Base-by-base conservation (phyloP, 371 early-diverging fungal species). In the Mortierella sp. region DNA sequence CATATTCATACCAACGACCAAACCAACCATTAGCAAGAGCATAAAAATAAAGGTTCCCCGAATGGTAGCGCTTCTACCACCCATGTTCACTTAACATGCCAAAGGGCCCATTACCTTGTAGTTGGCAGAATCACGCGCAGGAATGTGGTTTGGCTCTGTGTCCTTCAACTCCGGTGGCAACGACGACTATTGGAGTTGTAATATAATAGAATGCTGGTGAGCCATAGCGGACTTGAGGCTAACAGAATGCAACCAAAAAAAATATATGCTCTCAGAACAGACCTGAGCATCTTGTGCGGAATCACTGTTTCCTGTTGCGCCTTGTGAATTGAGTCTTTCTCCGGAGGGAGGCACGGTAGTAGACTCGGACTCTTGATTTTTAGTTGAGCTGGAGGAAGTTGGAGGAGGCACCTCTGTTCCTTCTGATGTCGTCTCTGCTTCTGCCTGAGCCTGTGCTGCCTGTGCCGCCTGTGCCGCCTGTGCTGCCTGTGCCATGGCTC, bases 31-130 rank as follows among this genome's bases (percentile, higher is more conserved):
- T n/a, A n/a, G n/a, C n/a, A n/a, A n/a, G n/a, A n/a, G n/a, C n/a
- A n/a, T n/a, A n/a, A n/a, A n/a, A n/a, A n/a, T n/a, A n/a, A n/a
- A n/a, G n/a, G n/a, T n/a, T n/a, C n/a, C n/a, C n/a, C n/a, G n/a
- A n/a, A n/a, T n/a, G n/a, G n/a, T n/a, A n/a, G n/a, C n/a, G n/a
- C n/a, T n/a, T n/a, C n/a, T n/a, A n/a, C n/a, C n/a, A n/a, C n/a
- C 24, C 24, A 48, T 21, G 49, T n/a, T 48, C 49, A 48, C 49
- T 24, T 19, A 19, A 18, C n/a, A n/a, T n/a, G n/a, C n/a, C n/a
- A n/a, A n/a, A n/a, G n/a, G n/a, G n/a, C n/a, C n/a, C 23, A 43
- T 19, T 62, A 73, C 76, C 65, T 74, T 76, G 59, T 76, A 76
- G 48, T 76, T 76, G 58, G 41, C 57, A 31, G 76, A 74, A 53